Conservation (phyloP, 1,139 yeast genomes). For the Nakaseomyces kungkrabaensis region DNA sequence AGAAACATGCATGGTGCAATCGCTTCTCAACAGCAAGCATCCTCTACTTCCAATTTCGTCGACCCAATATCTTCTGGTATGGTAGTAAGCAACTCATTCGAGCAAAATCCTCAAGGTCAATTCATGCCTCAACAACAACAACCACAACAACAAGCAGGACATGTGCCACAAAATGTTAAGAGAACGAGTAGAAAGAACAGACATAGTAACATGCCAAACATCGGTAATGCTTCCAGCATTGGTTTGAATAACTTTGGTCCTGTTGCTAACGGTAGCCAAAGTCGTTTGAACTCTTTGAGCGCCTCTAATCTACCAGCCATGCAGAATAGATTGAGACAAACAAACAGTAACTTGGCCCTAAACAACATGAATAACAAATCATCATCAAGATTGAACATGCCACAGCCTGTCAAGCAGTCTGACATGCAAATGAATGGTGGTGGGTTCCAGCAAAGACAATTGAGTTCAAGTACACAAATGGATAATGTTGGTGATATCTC, state of each 20-base stretch:
- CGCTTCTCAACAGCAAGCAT: conserved; percentile 6
- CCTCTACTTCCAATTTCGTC: conserved; percentile 12
- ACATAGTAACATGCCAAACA: conserved; percentile 25
- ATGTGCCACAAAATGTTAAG: conserved; percentile 19
- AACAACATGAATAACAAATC: conserved; percentile 1
- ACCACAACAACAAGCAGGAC: conserved; percentile 7
- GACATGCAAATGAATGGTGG: conserved; percentile 6
- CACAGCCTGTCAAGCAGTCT: conserved; percentile 8
- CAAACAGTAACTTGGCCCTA: conserved; percentile 4
- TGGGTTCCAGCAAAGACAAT: conserved; percentile 13
- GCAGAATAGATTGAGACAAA: conserved; percentile 5
- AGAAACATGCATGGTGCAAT: conserved; percentile 26
- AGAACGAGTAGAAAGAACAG: conserved; percentile 31
- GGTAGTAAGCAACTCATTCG: conserved; percentile 4
- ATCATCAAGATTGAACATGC: conserved; percentile 8
- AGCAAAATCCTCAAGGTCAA: conserved; percentile 9
- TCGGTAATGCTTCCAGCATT: conserved; percentile 27
- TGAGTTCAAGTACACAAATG: conserved; percentile 16
- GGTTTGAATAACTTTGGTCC: conserved; percentile 15
- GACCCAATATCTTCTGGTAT: conserved; percentile 14
- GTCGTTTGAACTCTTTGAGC: conserved; percentile 18
- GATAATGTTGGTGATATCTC: conserved; percentile 17
- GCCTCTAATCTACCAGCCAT: conserved; percentile 8
- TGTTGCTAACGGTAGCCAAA: conserved; percentile 10
- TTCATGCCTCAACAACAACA: conserved; percentile 6